These are phyloP conservation scores for Diplotaxis tenuifolia DNA, from an alignment of 345 rosid genomes.

Conservation along the genomic window DNA sequence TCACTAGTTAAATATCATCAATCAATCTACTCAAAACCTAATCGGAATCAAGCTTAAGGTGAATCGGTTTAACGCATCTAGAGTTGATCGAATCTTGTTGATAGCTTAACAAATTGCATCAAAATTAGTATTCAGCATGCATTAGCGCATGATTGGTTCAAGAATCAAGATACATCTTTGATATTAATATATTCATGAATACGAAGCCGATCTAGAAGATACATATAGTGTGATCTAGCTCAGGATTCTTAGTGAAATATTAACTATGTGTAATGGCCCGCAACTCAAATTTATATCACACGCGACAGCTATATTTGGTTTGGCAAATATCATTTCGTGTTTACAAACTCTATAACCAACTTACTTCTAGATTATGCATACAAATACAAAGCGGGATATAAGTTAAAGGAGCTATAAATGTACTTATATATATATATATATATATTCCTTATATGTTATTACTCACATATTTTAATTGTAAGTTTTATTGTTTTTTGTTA, in stretches of 20 bases:
- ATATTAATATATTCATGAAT: background rate
- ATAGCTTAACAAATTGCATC: no score
- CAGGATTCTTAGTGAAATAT: background rate
- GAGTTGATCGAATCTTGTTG: no score
- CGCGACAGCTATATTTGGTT: background rate
- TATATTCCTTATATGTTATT: no score
- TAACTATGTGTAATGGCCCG: background rate
- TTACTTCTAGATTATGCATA: no score
- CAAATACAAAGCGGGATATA: no score
- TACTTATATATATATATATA: no score
- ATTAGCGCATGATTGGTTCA: background rate
- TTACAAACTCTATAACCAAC: background rate
- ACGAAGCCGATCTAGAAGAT: background rate
- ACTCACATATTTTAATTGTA: no score
- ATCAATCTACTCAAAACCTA: no score
- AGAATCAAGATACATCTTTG: background rate
- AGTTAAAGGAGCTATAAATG: no score
- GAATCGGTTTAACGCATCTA: no score
- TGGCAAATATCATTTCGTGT: background rate
- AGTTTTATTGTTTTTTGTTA: background rate
- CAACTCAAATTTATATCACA: background rate
- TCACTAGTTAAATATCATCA: no score
- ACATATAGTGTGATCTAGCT: background rate
- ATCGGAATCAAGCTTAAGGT: no score
- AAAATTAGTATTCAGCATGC: background rate